Evolutionary conservation across 1,284 basidiomycete genomes (phyloP).

Genomic region (Pseudozyma flocculosa): DNA sequence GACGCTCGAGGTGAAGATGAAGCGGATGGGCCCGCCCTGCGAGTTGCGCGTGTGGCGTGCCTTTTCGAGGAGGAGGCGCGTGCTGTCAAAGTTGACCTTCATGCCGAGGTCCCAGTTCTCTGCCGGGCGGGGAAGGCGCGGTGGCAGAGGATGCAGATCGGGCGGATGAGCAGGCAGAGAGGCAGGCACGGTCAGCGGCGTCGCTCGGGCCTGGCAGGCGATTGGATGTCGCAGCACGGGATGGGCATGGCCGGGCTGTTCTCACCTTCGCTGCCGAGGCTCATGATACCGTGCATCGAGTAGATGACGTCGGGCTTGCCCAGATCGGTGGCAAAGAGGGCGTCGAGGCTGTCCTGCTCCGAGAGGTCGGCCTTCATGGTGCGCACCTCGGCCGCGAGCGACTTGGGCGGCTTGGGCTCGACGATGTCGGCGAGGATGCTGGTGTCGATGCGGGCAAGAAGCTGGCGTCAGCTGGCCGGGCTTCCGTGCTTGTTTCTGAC

Average conservation of each 20-base stretch:
- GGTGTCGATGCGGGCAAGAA: no score
- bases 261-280: conserved; percentile 26
- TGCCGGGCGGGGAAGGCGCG: no score
- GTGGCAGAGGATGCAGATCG: no score
- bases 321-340: conserved; percentile 24
- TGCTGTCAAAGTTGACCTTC: conserved; percentile 35
- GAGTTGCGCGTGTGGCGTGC: conserved; percentile 9
- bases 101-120: conserved; percentile 39
- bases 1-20: conserved; percentile 34
- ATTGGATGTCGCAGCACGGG: no score
- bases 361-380: conserved; percentile 34
- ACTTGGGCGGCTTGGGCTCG: conserved; percentile 15
- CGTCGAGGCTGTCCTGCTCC: conserved; percentile 9
- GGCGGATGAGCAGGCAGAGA: no score
- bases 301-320: conserved; percentile 31
- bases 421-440: conserved; percentile 32
- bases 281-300: conserved; percentile 44
- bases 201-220: no score
- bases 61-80: conserved; percentile 21
- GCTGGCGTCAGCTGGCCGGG: no score
- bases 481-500: no score
- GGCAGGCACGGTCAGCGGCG: no score
- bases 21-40: conserved; percentile 14
- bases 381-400: conserved; percentile 3
- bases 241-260: no score